These are phyloP conservation scores for Mortierella sp. DNA, from an alignment of 371 early-diverging fungal species.

Conservation along the genomic window DNA sequence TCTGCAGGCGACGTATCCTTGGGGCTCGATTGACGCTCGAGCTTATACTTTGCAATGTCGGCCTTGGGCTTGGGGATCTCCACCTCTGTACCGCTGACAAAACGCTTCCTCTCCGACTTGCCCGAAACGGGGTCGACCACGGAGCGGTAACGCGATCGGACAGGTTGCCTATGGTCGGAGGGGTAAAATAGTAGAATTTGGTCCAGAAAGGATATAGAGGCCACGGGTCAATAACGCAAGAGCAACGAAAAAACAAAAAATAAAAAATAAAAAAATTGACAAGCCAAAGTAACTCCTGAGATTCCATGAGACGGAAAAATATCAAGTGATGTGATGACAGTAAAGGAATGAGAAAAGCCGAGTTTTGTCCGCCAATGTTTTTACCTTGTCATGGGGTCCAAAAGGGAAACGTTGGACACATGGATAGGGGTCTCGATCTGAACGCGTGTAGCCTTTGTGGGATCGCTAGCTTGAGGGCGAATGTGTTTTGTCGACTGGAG, in stretches of 20 bases:
- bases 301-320: neutral
- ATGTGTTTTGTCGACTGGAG: conserved; percentile 57
- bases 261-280: neutral
- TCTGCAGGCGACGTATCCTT: conserved; percentile 56
- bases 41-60: conserved; percentile 57
- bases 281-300: no score
- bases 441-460: conserved; percentile 56
- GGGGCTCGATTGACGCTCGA: conserved; percentile 57
- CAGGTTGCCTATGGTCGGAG: conserved; percentile 41
- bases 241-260: no score
- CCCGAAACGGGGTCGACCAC: conserved; percentile 43
- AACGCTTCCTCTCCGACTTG: conserved; percentile 59
- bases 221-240: no score
- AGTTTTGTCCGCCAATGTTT: conserved; percentile 8
- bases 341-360: neutral
- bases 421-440: conserved; percentile 74
- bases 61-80: conserved; percentile 58
- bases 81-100: conserved; percentile 60
- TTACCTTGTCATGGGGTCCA: conserved; percentile 70
- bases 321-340: neutral
- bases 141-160: conserved; percentile 40
- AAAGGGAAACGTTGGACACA: conserved; percentile 68
- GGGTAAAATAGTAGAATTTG: neutral
- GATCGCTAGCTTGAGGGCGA: conserved; percentile 56
- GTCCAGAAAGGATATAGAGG: neutral